phyloP scores from a whole-genome alignment of 2,329 filamentous ascomycete genomes.

The Arthrobotrys sphaeroides region DNA sequence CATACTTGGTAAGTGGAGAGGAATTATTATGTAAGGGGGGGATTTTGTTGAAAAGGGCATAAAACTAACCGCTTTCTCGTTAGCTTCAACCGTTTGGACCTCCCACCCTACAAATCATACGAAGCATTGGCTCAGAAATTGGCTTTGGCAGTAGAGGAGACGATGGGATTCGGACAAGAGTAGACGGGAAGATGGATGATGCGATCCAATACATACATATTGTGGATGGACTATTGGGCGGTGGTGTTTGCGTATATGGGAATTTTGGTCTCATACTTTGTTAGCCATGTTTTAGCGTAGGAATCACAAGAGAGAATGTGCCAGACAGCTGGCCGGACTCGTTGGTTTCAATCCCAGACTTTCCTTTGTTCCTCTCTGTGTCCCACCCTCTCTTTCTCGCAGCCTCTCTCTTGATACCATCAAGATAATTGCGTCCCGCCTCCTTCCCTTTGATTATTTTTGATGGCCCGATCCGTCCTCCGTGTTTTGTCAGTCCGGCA shows the following conservation, averaged over 20 bases:
- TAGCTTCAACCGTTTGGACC: conserved; percentile 95
- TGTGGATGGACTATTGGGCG: background rate
- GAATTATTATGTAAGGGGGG: conserved; percentile 9
- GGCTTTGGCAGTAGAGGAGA: conserved; percentile 97
- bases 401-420: conserved; percentile 18
- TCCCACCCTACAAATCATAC: conserved; percentile 89
- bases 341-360: conserved; percentile 36
- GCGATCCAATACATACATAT: conserved; percentile 36
- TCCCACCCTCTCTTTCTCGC: background rate
- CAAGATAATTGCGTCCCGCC: conserved; percentile 34
- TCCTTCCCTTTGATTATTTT: conserved; percentile 20
- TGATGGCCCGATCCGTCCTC: conserved; percentile 19
- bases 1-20: conserved; percentile 84
- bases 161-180: conserved; percentile 98
- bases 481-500: conserved; percentile 30
- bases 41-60: conserved; percentile 51
- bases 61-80: conserved; percentile 13
- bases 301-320: conserved; percentile 36
- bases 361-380: conserved; percentile 27
- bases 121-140: conserved; percentile 88
- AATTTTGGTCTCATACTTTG: conserved; percentile 30
- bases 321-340: conserved; percentile 21
- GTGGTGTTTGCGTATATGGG: conserved; percentile 41
- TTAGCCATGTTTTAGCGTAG: conserved; percentile 41
- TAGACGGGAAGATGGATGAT: conserved; percentile 64